These are phyloP conservation scores for Fusarium sacchari DNA, from an alignment of 2,329 filamentous ascomycete genomes.

Conservation along the genomic window DNA sequence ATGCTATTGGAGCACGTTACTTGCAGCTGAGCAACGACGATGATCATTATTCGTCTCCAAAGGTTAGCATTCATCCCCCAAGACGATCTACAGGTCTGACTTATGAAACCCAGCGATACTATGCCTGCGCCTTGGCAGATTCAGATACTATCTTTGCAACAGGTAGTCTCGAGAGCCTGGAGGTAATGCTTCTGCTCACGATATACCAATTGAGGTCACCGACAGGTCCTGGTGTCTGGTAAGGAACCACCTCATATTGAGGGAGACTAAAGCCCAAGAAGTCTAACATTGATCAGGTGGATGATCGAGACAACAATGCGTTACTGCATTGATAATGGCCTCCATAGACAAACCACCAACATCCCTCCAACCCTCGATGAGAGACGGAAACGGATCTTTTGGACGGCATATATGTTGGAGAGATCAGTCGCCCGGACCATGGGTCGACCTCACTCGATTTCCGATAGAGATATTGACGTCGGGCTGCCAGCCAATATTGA, in stretches of 20 bases:
- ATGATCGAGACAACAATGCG: constrained; percentile 1
- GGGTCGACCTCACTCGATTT: constrained; percentile 4
- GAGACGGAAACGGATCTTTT: neutral
- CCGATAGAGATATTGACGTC: neutral
- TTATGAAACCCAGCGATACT: neutral
- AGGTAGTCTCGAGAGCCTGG: neutral
- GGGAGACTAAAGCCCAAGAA: neutral
- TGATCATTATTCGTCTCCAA: neutral
- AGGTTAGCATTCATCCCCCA: neutral
- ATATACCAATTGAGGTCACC: constrained; percentile 3
- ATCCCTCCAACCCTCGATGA: neutral
- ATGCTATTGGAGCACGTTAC: constrained; percentile 3
- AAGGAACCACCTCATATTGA: neutral
- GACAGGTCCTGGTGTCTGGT: neutral
- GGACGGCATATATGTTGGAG: constrained; percentile 2
- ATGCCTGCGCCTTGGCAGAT: neutral
- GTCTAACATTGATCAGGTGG: neutral
- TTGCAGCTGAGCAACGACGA: neutral
- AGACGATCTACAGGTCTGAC: neutral
- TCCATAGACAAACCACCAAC: neutral
- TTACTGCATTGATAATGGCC: neutral
- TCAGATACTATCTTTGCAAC: neutral
- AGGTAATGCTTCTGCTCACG: neutral
- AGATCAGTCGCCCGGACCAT: neutral
- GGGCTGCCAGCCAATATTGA: neutral